Conservation (phyloP, 495 filamentous ascomycete species). For the Elasticomyces elasticus region DNA sequence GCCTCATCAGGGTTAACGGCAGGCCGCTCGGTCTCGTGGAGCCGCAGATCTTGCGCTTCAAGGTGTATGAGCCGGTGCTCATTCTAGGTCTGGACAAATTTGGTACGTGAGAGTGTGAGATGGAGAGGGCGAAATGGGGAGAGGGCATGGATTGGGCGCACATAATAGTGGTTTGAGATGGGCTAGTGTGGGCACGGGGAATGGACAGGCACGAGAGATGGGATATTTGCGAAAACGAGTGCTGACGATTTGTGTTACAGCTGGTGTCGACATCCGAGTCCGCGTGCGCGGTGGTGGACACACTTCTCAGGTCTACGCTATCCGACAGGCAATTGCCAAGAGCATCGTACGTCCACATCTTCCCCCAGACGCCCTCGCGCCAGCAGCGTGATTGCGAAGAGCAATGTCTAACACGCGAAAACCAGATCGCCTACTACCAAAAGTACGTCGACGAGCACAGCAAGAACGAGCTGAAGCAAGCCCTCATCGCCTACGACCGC, state of each 20-base stretch:
- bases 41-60: conserved; percentile 95
- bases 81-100: conserved; percentile 96
- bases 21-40: conserved; percentile 86
- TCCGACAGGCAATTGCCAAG: conserved; percentile 98
- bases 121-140: background rate
- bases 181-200: background rate
- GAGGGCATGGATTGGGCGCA: background rate
- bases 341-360: conserved; percentile 48
- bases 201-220: background rate
- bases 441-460: conserved; percentile 99
- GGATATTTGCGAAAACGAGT: background rate
- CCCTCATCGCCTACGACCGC: conserved; percentile 87
- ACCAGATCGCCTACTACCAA: conserved; percentile 88
- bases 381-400: background rate
- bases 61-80: conserved; percentile 97
- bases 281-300: conserved; percentile 95
- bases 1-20: conserved; percentile 97
- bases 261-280: conserved; percentile 92
- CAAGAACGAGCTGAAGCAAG: conserved; percentile 98
- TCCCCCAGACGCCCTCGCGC: background rate
- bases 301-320: conserved; percentile 95
- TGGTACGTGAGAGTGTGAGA: conserved; percentile 31
- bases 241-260: conserved; percentile 21
- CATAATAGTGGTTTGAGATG: background rate
- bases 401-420: conserved; percentile 1